Percentiles rank a stretch among this genome's conserved stretches.
phyloP scores from a whole-genome alignment of 257 asterid species.

The Solanum piurae region DNA sequence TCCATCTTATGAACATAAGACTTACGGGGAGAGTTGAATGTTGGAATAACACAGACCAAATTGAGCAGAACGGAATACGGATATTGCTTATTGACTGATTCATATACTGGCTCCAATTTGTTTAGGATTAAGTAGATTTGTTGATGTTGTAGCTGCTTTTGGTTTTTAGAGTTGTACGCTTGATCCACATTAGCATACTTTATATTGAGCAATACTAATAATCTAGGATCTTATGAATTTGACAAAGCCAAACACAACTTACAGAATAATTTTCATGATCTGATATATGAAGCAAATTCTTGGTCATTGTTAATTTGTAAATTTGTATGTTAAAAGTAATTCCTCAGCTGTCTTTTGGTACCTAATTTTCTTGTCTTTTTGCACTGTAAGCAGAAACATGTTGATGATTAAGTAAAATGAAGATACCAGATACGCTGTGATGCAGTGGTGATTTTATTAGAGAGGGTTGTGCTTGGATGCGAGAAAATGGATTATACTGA shows the following conservation, averaged over 20 bases:
- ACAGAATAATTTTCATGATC: not conserved
- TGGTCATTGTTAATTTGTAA: not conserved
- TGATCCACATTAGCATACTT: not conserved
- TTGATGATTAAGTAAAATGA: slow-evolving; percentile 62
- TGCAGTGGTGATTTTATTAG: slow-evolving; percentile 31
- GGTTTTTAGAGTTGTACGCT: not conserved
- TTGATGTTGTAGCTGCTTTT: not conserved
- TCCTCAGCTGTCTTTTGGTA: not conserved
- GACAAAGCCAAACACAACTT: not conserved
- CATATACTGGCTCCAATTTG: not conserved
- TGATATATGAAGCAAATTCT: not conserved
- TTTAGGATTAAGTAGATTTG: not conserved
- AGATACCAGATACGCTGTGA: slow-evolving; percentile 53
- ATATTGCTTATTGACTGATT: not conserved
- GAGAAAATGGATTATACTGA: not conserved
- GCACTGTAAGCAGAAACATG: slow-evolving; percentile 23
- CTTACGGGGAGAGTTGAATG: not conserved
- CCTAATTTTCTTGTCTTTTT: not conserved
- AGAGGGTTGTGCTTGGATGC: not conserved
- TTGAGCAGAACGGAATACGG: not conserved
- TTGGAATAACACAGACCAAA: not conserved
- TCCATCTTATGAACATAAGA: not conserved
- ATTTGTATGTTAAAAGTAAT: not conserved
- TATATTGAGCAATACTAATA: not conserved
- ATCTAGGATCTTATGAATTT: not conserved